These are phyloP conservation scores for Trametes villosa DNA, from an alignment of 768 basidiomycete species.

Conservation along the genomic window DNA sequence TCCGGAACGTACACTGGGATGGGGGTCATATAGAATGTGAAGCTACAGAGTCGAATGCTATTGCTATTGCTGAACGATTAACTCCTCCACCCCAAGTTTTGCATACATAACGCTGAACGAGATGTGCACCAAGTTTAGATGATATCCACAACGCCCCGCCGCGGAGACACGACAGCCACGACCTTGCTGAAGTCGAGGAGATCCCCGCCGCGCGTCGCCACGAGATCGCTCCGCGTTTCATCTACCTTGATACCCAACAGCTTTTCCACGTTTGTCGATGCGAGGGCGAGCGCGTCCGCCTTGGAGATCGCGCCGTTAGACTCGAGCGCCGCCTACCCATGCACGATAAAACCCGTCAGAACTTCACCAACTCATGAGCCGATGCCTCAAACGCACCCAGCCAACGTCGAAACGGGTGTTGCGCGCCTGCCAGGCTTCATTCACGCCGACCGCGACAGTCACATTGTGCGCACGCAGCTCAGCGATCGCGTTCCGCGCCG, in stretches of 20 bases:
- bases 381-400: conserved; percentile 58
- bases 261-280: conserved; percentile 48
- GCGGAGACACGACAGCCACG: conserved; percentile 41
- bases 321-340: conserved; percentile 23
- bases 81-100: no score
- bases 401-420: conserved; percentile 80
- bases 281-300: conserved; percentile 45
- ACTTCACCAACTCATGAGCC: conserved; percentile 19
- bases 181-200: conserved; percentile 45
- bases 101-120: no score
- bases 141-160: conserved; percentile 31
- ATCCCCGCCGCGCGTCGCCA: conserved; percentile 41
- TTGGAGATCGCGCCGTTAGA: conserved; percentile 31
- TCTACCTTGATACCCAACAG: conserved; percentile 38
- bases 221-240: conserved; percentile 26
- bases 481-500: conserved; percentile 60
- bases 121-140: conserved; percentile 16
- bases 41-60: no score
- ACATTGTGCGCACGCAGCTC: conserved; percentile 71
- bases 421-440: conserved; percentile 71
- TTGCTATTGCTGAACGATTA: no score
- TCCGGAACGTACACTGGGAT: no score
- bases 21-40: no score
- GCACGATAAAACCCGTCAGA: no score
- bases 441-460: conserved; percentile 68